Evolutionary conservation across 192 early-diverging fungal species (phyloP), one percentile per base, ranked within the genome.

Genomic region (Podila minutissima): DNA sequence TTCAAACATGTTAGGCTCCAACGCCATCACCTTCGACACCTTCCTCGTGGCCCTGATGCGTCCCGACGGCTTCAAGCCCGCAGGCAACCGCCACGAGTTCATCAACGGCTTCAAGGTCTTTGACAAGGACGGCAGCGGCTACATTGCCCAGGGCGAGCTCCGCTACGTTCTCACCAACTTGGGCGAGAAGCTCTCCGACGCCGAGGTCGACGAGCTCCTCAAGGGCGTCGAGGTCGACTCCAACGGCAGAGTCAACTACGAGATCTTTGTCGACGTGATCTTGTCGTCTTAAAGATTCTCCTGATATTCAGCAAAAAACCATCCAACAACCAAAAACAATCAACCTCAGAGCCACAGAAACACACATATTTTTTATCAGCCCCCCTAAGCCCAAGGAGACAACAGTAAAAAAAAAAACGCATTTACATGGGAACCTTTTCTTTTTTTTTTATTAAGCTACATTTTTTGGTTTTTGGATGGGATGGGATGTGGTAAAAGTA

Each of bases 41-140:
- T 93, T 95, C 75, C 71, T 91, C 28, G 83, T 87, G 74, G 88
- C 92, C 62, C 87, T 92, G 46, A 84, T 88, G 75, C 90, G 93
- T 28, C 88, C 91, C 48, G 87, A 88, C 48, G 92, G 92, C 57
- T 93, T 91, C 86, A 86, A 89, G 62, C 86, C 92, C 66, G 88
- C 88, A 24, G 93, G 89, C 20, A 89, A 92, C 48, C 87, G 86
- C 66, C 88, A 94, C 64, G 92, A 94, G 77, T 92, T 94, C 72
- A 86, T 92, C 55, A 90, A 95, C 63, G 94, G 92, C 9, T 95
- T 95, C 89, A 92, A 94, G 74, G 93, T 94, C 26, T 94, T 95
- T 89, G 94, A 95, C 84, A 92, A 92, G 83, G 89, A 94, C 29
- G 83, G 87, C 72, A 89, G 86, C 69, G 93, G 93, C 10, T 90